Conservation (phyloP, 768 basidiomycete genomes). For the Mycena capillaripes region DNA sequence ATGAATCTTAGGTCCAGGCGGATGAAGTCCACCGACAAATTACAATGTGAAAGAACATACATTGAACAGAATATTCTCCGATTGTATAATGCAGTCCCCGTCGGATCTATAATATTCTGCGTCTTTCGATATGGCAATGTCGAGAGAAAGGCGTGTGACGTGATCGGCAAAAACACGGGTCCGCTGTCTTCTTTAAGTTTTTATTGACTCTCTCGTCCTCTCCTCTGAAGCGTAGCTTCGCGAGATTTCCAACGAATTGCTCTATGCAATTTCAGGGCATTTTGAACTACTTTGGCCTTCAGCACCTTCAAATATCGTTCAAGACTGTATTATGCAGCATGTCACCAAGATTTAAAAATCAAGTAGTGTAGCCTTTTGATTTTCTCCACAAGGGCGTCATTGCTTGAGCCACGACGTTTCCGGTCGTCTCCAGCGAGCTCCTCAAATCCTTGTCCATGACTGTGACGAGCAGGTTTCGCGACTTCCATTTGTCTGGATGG, state of each 20-base stretch:
- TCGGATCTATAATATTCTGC: conserved; percentile 16
- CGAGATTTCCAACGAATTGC: too few relatives aligned
- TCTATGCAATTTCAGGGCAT: too few relatives aligned
- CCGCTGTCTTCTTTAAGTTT: too few relatives aligned
- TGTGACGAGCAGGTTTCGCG: conserved; percentile 60
- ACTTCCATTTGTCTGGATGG: conserved; percentile 72
- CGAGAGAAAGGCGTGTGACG: too few relatives aligned
- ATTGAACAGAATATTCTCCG: conserved; percentile 14
- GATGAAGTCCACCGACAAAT: background rate
- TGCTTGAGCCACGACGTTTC: conserved; percentile 70
- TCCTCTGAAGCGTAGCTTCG: too few relatives aligned
- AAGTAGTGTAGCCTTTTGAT: conserved; percentile 42
- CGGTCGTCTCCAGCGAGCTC: conserved; percentile 61
- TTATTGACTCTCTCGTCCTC: too few relatives aligned
- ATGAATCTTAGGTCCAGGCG: conserved; percentile 7
- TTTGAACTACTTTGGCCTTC: too few relatives aligned
- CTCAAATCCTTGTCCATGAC: conserved; percentile 58
- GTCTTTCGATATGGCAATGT: too few relatives aligned
- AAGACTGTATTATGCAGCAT: background rate
- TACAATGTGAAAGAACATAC: background rate
- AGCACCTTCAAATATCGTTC: background rate
- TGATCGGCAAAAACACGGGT: too few relatives aligned
- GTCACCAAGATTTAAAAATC: background rate
- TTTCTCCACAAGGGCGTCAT: conserved; percentile 68
- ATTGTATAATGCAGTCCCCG: conserved; percentile 9